Percentiles rank a stretch among this genome's conserved stretches.
These are phyloP conservation scores for Trifolium dubium DNA, from an alignment of 306 rosid species.

Conservation along the genomic window DNA sequence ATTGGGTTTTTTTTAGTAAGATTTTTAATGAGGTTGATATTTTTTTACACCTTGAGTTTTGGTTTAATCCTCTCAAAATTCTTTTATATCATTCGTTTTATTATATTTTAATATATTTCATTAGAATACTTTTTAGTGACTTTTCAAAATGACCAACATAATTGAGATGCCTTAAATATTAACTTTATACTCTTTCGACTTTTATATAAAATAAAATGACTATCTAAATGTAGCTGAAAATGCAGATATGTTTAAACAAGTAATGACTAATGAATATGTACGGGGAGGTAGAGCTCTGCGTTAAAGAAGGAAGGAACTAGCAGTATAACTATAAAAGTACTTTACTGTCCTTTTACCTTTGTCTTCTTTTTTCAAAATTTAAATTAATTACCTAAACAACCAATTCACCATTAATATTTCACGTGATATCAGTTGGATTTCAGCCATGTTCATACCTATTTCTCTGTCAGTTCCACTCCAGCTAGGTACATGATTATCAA, in stretches of 20 bases:
- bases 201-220: too few species aligned
- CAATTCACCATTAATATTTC: conserved; percentile 40
- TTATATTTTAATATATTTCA: too few species aligned
- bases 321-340: not conserved
- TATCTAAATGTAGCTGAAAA: not conserved
- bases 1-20: too few species aligned
- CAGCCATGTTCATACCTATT: not conserved
- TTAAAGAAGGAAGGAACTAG: conserved; percentile 7
- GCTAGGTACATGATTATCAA: conserved; percentile 11
- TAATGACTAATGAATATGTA: not conserved
- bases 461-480: conserved; percentile 27
- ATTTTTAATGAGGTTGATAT: too few species aligned
- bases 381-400: conserved; percentile 26
- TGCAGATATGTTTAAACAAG: not conserved
- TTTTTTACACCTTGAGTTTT: too few species aligned
- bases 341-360: not conserved
- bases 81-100: too few species aligned
- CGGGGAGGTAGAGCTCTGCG: not conserved
- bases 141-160: too few species aligned
- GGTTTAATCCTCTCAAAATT: too few species aligned
- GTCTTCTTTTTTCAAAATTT: not conserved
- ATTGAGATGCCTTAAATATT: too few species aligned
- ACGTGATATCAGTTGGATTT: conserved; percentile 33
- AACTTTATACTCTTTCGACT: too few species aligned
- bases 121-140: too few species aligned